A percentile compares a stretch with the other conserved stretches of the same genome.
phyloP scores from a whole-genome alignment of 805 yeast genomes.

The Wickerhamiella spandovensis region DNA sequence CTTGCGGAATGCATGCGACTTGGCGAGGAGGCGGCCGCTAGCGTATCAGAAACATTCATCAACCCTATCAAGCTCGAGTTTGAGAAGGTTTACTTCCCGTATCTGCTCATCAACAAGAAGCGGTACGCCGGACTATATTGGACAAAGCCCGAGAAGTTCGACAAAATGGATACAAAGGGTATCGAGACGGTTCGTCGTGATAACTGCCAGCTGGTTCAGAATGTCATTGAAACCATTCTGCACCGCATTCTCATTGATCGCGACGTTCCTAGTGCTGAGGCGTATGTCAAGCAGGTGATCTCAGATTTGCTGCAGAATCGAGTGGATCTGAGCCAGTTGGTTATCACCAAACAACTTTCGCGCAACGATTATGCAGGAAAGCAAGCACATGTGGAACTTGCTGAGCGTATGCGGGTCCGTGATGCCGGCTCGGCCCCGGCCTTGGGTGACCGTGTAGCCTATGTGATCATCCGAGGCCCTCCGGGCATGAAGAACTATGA shows the following conservation, averaged over 20 bases:
- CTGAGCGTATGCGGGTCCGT: constrained; percentile 90
- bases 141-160: constrained; percentile 86
- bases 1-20: constrained; percentile 73
- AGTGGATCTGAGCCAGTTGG: constrained; percentile 83
- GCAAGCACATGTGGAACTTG: constrained; percentile 93
- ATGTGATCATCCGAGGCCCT: constrained; percentile 74
- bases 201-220: constrained; percentile 87
- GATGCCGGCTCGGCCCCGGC: constrained; percentile 97
- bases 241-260: constrained; percentile 76
- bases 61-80: constrained; percentile 90
- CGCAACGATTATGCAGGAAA: constrained; percentile 86
- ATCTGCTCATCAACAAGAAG: constrained; percentile 84
- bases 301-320: constrained; percentile 83
- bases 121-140: constrained; percentile 95
- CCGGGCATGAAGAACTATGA: constrained; percentile 79
- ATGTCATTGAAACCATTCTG: constrained; percentile 84
- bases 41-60: constrained; percentile 62
- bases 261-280: constrained; percentile 72
- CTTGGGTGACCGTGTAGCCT: constrained; percentile 95
- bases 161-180: constrained; percentile 97
- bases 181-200: constrained; percentile 97
- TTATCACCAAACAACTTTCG: constrained; percentile 84
- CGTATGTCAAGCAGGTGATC: constrained; percentile 73
- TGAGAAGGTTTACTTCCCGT: constrained; percentile 93
- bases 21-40: constrained; percentile 90